These are phyloP conservation scores for Arthrinium phaeospermum DNA, from an alignment of 2,329 filamentous ascomycete genomes.

Conservation along the genomic window DNA sequence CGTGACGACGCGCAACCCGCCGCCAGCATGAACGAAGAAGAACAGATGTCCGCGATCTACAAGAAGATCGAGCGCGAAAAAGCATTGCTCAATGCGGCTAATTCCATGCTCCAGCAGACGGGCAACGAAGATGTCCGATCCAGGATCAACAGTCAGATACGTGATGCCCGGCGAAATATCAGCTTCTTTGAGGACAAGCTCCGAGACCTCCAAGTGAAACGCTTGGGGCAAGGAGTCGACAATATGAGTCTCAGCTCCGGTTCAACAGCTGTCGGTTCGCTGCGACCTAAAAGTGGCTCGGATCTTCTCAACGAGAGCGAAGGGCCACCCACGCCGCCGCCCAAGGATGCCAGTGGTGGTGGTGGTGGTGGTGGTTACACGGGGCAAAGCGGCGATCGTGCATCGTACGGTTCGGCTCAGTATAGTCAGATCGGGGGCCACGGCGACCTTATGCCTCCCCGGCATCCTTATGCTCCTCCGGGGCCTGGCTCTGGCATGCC, in stretches of 20 bases:
- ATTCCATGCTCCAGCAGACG: conserved; percentile 93
- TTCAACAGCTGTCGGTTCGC: conserved; percentile 43
- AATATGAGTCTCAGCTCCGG: conserved; percentile 67
- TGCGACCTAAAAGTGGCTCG: conserved; percentile 50
- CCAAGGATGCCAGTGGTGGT: conserved; percentile 65
- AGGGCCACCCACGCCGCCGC: conserved; percentile 69
- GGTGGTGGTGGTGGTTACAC: conserved; percentile 34
- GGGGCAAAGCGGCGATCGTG: conserved; percentile 54
- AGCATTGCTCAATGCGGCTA: conserved; percentile 91
- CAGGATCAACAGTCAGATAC: conserved; percentile 90
- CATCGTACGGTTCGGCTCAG: conserved; percentile 66
- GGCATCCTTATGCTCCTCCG: conserved; percentile 78
- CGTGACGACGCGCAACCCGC: conserved; percentile 44
- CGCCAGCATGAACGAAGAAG: conserved; percentile 67
- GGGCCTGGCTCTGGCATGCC: conserved; percentile 71
- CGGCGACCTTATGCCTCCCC: conserved; percentile 78
- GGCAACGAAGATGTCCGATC: conserved; percentile 92
- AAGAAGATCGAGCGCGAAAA: conserved; percentile 98
- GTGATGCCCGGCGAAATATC: conserved; percentile 90
- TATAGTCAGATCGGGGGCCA: conserved; percentile 67
- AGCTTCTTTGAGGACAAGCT: conserved; percentile 95
- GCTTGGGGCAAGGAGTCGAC: conserved; percentile 70
- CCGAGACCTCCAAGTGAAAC: conserved; percentile 83
- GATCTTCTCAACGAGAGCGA: conserved; percentile 51
- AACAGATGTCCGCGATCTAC: conserved; percentile 78